Evolutionary conservation across 202 grass and related monocot species (phyloP).

Genomic region (Digitaria exilis): DNA sequence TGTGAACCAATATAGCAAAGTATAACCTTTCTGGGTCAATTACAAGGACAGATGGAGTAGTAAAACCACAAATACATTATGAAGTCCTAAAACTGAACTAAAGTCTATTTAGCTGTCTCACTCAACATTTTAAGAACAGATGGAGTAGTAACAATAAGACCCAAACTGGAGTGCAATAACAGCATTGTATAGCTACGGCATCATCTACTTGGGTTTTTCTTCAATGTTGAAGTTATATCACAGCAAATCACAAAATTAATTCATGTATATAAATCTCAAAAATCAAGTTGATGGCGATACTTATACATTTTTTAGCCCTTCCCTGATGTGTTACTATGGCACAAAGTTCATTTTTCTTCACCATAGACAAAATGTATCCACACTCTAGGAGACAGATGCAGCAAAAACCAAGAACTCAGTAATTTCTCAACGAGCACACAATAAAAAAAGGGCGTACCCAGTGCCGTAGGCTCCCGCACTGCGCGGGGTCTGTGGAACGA

Average conservation of each 20-base stretch:
- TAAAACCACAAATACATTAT: too few species aligned
- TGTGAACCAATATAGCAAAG: background rate
- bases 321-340: background rate
- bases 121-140: too few species aligned
- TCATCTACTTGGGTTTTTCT: background rate
- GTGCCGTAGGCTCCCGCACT: too few species aligned
- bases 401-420: conserved; percentile 18
- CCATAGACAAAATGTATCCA: conserved; percentile 13
- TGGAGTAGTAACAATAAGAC: background rate
- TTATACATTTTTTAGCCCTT: background rate
- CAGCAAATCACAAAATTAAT: background rate
- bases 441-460: too few species aligned
- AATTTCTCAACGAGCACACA: too few species aligned
- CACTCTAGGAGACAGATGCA: conserved; percentile 12
- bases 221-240: conserved; percentile 31
- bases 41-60: too few species aligned
- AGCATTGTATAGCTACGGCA: background rate
- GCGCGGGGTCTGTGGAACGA: too few species aligned
- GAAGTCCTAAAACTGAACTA: too few species aligned
- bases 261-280: conserved; percentile 17
- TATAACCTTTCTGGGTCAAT: background rate
- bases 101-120: too few species aligned
- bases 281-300: background rate
- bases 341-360: conserved; percentile 15
- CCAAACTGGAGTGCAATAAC: background rate